These are phyloP conservation scores for Yamagishiella unicocca DNA, from an alignment of 139 green algal species.

Conservation along the genomic window DNA sequence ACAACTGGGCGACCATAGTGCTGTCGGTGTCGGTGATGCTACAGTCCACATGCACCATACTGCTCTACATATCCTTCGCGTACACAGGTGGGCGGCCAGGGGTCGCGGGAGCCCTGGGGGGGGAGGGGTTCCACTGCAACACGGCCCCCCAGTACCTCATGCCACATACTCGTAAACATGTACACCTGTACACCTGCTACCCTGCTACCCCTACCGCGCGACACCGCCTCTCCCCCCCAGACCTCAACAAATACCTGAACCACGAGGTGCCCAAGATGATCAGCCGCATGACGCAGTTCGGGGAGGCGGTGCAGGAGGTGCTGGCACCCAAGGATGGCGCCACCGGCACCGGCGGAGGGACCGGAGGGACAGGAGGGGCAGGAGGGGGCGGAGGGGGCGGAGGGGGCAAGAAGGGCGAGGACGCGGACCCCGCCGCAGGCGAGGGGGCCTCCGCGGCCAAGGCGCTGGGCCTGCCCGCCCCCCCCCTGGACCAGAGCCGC, in stretches of 20 bases:
- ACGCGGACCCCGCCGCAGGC: neutral
- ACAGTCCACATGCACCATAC: slow-evolving; percentile 18
- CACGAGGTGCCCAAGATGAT: neutral
- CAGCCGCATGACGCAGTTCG: neutral
- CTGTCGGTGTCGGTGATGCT: slow-evolving; percentile 7
- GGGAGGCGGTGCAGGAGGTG: neutral
- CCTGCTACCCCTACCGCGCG: neutral
- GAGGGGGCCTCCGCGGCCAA: neutral
- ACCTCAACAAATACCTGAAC: slow-evolving; percentile 25
- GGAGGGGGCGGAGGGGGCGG: neutral
- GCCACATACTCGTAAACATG: neutral
- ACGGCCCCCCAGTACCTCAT: neutral
- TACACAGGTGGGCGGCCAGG: slow-evolving; percentile 6
- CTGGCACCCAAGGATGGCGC: neutral
- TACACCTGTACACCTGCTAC: neutral
- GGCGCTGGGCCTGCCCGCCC: neutral
- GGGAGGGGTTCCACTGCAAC: neutral
- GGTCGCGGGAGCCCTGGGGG: neutral
- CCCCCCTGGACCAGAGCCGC: neutral
- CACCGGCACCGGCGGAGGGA: neutral
- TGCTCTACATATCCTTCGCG: slow-evolving; percentile 27
- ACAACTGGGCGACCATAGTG: slow-evolving; percentile 22
- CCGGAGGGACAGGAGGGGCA: neutral
- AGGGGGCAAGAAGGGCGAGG: neutral
- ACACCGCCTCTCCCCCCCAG: neutral